Evolutionary conservation across 2,329 filamentous ascomycete species (phyloP), one percentile per base, ranked within the genome.

Genomic region (Pseudogymnoascus pannorum): DNA sequence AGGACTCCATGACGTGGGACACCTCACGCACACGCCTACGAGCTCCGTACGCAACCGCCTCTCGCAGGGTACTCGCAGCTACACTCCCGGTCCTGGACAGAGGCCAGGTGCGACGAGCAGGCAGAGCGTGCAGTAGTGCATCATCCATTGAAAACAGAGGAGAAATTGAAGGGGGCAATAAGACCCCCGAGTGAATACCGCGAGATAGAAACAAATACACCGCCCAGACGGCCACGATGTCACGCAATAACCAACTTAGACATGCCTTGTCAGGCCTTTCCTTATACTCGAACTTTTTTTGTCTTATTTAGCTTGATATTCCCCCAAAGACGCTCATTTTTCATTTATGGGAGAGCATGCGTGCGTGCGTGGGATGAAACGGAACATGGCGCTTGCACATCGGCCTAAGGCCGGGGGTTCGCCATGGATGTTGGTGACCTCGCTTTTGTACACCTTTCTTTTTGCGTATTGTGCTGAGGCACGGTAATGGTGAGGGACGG

Each of bases 1-100:
- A 78, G 78, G 78, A 57, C 78, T 78, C 72, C 79, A 81, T 65
- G 78, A 81, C 64, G 79, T 81, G 36, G 78, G 75, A 26, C 76
- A 77, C 22, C 70, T 81, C 33, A 68, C 71, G 1, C 62, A 71
- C 42, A 62, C 57, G 2, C 57, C 57, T 11, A 58, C 31, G 2
- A 58, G 57, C 57, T 40, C 57, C n/a, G 74, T 72, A 61, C 66
- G 65, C 40, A 71, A 73, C 35, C 70, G 72, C 40, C 61, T 54
- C 42, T 63, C 60, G 6, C 60, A 62, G 22, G 60, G 59, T 1
- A 44, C 58, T 14, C 33, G 42, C 14, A 42, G 42, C 42, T 42
- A 60, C 38, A 58, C 57, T 1, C 57, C 57, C 40, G 42, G 58
- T 5, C 58, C 29, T 31, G 58, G 42, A 7, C 33, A 48, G 20